Evolutionary conservation across 2,329 filamentous ascomycete species (phyloP).

Genomic region (Cephalotrichum gorgonifer): DNA sequence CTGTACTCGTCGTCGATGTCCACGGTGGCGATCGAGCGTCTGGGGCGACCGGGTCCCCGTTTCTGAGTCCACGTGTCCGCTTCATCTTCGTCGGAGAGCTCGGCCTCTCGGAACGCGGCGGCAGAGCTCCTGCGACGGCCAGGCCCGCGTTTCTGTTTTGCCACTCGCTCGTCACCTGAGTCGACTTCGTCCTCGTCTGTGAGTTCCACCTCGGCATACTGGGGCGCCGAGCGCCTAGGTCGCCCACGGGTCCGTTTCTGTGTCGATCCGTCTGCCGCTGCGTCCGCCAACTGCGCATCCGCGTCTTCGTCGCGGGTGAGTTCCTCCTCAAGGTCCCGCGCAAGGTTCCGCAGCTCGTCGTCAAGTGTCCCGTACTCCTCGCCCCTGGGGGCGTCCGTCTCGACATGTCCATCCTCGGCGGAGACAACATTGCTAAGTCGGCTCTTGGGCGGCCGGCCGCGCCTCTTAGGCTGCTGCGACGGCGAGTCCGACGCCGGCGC

Average conservation of each 20-base stretch:
- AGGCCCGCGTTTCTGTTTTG: not conserved
- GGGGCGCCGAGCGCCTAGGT: conserved; percentile 16
- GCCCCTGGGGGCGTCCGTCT: conserved; percentile 1
- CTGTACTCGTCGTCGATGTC: not conserved
- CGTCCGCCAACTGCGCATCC: not conserved
- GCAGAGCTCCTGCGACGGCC: not conserved
- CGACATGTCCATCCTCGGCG: conserved; percentile 8
- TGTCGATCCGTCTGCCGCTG: too few species aligned
- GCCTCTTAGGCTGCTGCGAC: conserved; percentile 7
- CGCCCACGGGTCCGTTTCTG: conserved; percentile 12
- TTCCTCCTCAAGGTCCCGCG: conserved; percentile 1
- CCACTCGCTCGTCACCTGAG: too few species aligned
- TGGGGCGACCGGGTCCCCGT: conserved; percentile 4
- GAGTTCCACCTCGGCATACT: conserved; percentile 10
- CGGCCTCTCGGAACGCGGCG: not conserved
- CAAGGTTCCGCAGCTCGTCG: not conserved
- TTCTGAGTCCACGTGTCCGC: not conserved
- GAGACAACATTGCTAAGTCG: conserved; percentile 6
- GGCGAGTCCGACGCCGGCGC: not conserved
- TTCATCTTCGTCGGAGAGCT: not conserved
- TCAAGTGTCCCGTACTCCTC: conserved; percentile 1
- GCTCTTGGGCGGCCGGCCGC: conserved; percentile 10
- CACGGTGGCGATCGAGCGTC: conserved; percentile 6
- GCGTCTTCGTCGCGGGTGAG: not conserved
- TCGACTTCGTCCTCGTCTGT: not conserved